Evolutionary conservation across 2,329 filamentous ascomycete species (phyloP).

Genomic region (Fusarium miscanthi): DNA sequence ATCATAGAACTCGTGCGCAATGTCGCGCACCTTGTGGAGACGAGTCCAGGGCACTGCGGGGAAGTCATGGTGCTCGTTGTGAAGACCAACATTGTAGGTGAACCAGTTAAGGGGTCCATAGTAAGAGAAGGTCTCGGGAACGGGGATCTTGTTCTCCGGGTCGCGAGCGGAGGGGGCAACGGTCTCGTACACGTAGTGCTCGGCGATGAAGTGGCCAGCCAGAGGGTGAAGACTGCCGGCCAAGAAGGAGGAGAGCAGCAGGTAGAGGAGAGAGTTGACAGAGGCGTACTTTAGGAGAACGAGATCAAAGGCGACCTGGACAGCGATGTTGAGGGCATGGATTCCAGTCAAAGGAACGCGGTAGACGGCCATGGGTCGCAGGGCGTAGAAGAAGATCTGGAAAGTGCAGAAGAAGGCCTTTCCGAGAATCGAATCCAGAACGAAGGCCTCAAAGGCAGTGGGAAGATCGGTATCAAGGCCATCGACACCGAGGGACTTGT

Average conservation of each 20-base stretch:
- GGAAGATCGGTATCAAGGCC: constrained; percentile 96
- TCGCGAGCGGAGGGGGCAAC: constrained; percentile 65
- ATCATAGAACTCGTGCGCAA: constrained; percentile 92
- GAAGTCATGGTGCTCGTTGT: constrained; percentile 99
- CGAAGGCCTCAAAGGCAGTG: constrained; percentile 87
- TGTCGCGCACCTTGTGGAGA: constrained; percentile 78
- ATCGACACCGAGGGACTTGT: constrained; percentile 97
- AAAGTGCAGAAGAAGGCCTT: constrained; percentile 99
- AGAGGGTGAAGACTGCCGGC: constrained; percentile 94
- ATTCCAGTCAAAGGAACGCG: constrained; percentile 86
- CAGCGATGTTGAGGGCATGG: constrained; percentile 82
- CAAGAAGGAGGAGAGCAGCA: constrained; percentile 90
- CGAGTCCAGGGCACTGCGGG: constrained; percentile 95
- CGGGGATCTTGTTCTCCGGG: constrained; percentile 69
- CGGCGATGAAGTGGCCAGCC: constrained; percentile 97
- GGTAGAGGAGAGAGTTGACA: constrained; percentile 77
- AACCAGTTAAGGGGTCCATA: constrained; percentile 92
- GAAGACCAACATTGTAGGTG: constrained; percentile 96
- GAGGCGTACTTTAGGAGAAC: constrained; percentile 71
- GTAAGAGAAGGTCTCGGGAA: constrained; percentile 97
- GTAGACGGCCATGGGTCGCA: constrained; percentile 96
- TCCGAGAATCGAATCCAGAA: constrained; percentile 93
- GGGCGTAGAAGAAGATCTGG: constrained; percentile 98
- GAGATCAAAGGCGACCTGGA: constrained; percentile 83
- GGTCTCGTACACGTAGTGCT: constrained; percentile 88